Conservation (phyloP, 2,329 filamentous ascomycete species). For the Sporothrix brasiliensis region DNA sequence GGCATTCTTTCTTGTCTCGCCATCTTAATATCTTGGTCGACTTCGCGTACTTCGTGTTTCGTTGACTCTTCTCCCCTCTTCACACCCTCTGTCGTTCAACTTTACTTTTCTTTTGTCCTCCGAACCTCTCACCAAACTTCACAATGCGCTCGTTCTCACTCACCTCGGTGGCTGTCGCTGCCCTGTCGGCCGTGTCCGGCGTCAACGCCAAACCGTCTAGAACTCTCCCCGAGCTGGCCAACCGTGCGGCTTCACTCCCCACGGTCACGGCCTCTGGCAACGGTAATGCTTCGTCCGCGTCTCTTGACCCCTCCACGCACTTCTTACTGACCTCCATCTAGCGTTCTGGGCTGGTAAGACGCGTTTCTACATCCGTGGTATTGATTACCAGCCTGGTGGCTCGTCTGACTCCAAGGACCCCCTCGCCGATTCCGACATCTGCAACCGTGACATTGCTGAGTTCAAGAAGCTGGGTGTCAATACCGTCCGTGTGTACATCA, state of each 20-base stretch:
- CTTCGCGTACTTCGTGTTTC: slow-evolving; percentile 11
- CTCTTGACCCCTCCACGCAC: neutral
- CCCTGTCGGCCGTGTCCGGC: slow-evolving; percentile 49
- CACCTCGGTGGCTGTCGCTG: slow-evolving; percentile 52
- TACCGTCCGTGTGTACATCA: slow-evolving; percentile 87
- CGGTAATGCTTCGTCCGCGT: slow-evolving; percentile 48
- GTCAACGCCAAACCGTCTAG: slow-evolving; percentile 55
- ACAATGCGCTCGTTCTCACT: slow-evolving; percentile 56
- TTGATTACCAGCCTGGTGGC: slow-evolving; percentile 66
- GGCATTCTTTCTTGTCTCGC: slow-evolving; percentile 13
- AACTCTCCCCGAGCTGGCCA: slow-evolving; percentile 54
- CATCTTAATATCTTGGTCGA: neutral
- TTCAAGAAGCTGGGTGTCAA: slow-evolving; percentile 89
- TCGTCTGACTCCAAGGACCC: slow-evolving; percentile 66
- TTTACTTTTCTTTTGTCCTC: neutral
- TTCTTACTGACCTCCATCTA: slow-evolving; percentile 37
- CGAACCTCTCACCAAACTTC: neutral
- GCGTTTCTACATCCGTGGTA: slow-evolving; percentile 63
- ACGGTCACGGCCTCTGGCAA: slow-evolving; percentile 59
- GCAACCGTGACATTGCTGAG: slow-evolving; percentile 76
- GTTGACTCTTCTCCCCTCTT: slow-evolving; percentile 25
- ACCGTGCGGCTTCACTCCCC: slow-evolving; percentile 53
- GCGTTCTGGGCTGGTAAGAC: slow-evolving; percentile 58
- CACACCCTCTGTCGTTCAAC: neutral
- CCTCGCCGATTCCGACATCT: slow-evolving; percentile 69